phyloP scores from a whole-genome alignment of 2,329 filamentous ascomycete species.

The Epichloe brachyelytri region DNA sequence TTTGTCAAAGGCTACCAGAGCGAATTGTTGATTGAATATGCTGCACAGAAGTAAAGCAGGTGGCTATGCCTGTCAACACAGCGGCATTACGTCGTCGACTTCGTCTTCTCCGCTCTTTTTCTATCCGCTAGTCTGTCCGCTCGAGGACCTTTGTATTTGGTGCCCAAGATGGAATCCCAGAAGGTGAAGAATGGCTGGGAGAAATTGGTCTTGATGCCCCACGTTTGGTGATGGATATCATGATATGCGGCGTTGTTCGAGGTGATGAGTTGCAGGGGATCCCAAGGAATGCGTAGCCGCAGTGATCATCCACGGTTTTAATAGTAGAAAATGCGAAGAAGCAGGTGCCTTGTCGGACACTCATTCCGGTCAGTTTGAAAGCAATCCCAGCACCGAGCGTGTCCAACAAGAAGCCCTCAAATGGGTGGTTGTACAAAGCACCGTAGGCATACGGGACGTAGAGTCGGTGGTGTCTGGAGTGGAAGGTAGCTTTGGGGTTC shows the following conservation, averaged over 20 bases:
- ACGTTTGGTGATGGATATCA: conserved; percentile 96
- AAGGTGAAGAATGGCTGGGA: conserved; percentile 90
- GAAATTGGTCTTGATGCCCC: conserved; percentile 96
- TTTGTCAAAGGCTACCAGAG: not conserved
- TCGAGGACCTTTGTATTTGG: conserved; percentile 63
- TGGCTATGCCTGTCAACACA: not conserved
- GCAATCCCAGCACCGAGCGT: conserved; percentile 75
- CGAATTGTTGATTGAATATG: not conserved
- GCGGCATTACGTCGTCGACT: conserved; percentile 9
- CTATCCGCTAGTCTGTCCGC: conserved; percentile 26
- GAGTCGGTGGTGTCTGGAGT: conserved; percentile 88
- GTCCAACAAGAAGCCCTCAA: conserved; percentile 89
- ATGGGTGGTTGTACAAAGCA: conserved; percentile 89
- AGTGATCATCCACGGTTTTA: conserved; percentile 97
- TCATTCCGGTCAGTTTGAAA: conserved; percentile 73
- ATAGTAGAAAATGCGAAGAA: conserved; percentile 84
- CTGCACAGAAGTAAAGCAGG: not conserved
- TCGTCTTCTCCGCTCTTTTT: conserved; percentile 15
- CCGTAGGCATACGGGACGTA: conserved; percentile 98
- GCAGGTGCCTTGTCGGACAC: conserved; percentile 70
- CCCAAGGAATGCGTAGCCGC: conserved; percentile 90
- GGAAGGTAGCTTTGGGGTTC: conserved; percentile 55
- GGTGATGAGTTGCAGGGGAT: conserved; percentile 82
- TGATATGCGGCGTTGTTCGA: conserved; percentile 95
- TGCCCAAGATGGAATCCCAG: conserved; percentile 76